phyloP scores from a whole-genome alignment of 2,329 filamentous ascomycete genomes.

The Phaeosphaeria sp. region DNA sequence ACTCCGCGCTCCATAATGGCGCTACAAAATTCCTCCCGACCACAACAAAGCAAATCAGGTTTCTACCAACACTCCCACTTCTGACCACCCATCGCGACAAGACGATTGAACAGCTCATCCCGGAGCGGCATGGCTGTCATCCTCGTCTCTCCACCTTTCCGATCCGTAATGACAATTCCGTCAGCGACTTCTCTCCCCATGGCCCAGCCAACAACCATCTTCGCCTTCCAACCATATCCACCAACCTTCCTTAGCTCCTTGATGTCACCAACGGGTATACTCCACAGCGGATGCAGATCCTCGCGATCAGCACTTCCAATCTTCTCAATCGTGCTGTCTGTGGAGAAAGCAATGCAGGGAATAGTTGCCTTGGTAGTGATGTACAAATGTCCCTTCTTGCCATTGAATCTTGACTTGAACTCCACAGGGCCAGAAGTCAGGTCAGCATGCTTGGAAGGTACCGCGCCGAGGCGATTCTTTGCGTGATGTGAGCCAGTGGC shows the following conservation, averaged over 20 bases:
- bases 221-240: conserved; percentile 84
- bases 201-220: conserved; percentile 81
- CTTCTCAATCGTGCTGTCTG: conserved; percentile 57
- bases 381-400: conserved; percentile 75
- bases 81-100: conserved; percentile 78
- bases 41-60: not conserved
- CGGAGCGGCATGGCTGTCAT: conserved; percentile 75
- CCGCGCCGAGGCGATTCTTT: conserved; percentile 73
- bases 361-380: conserved; percentile 72
- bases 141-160: conserved; percentile 62
- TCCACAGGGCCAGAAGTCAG: conserved; percentile 71
- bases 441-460: conserved; percentile 58
- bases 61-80: conserved; percentile 80
- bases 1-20: not conserved
- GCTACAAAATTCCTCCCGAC: no score
- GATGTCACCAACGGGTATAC: conserved; percentile 73
- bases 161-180: conserved; percentile 72
- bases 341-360: conserved; percentile 71
- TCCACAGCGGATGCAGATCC: conserved; percentile 68
- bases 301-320: conserved; percentile 57
- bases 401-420: conserved; percentile 75
- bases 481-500: conserved; percentile 67
- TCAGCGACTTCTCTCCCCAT: conserved; percentile 77
- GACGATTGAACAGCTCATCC: conserved; percentile 81
- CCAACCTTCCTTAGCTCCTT: conserved; percentile 79